Evolutionary conservation across 2,329 filamentous ascomycete species (phyloP).

Genomic region (Aureobasidium sp.): DNA sequence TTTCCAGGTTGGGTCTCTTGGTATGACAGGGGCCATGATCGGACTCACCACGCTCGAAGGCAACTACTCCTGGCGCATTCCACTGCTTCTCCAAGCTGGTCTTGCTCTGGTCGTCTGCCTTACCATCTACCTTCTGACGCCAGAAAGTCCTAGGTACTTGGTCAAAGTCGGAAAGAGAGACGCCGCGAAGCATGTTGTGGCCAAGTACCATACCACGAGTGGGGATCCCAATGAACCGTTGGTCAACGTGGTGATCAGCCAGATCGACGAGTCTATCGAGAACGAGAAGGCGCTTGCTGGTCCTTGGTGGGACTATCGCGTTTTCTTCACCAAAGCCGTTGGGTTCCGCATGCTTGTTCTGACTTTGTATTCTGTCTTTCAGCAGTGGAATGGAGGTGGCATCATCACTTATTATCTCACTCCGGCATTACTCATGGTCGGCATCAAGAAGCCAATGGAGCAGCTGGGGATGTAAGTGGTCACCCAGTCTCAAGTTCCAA

Average conservation of each 20-base stretch:
- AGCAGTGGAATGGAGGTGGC: slow-evolving; percentile 43
- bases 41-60: slow-evolving; percentile 33
- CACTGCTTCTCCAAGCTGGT: slow-evolving; percentile 1
- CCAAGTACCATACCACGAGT: slow-evolving; percentile 39
- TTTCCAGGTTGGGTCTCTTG: slow-evolving; percentile 40
- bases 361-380: slow-evolving; percentile 41
- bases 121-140: slow-evolving; percentile 32
- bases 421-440: slow-evolving; percentile 36
- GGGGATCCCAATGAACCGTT: slow-evolving; percentile 36
- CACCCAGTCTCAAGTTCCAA: not conserved
- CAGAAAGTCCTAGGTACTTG: slow-evolving; percentile 8
- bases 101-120: slow-evolving; percentile 30
- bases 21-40: slow-evolving; percentile 40
- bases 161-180: slow-evolving; percentile 4
- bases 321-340: slow-evolving; percentile 41
- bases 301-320: slow-evolving; percentile 39
- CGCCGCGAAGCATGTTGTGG: slow-evolving; percentile 23
- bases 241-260: slow-evolving; percentile 35
- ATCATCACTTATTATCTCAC: slow-evolving; percentile 39
- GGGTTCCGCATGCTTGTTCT: slow-evolving; percentile 40
- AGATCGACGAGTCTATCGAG: slow-evolving; percentile 42
- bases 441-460: slow-evolving; percentile 32
- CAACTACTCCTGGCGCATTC: slow-evolving; percentile 5
- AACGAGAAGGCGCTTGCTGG: slow-evolving; percentile 24
- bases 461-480: slow-evolving; percentile 33